Conservation (phyloP, 768 basidiomycete species). For the Kwoniella heveanensis region DNA sequence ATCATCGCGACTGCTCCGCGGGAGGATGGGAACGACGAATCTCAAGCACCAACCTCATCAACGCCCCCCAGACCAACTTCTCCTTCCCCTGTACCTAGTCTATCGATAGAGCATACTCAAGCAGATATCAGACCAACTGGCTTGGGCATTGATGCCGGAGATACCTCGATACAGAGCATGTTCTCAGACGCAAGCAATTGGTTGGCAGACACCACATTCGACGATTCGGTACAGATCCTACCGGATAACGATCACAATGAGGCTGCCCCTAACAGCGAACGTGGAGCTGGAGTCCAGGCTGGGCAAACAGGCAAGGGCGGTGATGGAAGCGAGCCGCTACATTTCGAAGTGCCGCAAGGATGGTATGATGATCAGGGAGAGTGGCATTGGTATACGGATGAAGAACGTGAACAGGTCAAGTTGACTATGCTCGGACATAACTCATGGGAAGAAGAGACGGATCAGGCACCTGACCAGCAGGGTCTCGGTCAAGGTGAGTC, state of each 20-base stretch:
- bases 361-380: conserved; percentile 53
- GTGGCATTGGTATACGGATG: conserved; percentile 54
- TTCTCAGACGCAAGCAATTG: conserved; percentile 40
- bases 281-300: background rate
- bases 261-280: background rate
- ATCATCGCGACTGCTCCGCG: conserved; percentile 16
- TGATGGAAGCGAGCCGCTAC: conserved; percentile 34
- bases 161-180: conserved; percentile 29
- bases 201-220: conserved; percentile 40
- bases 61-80: conserved; percentile 13
- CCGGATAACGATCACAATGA: conserved; percentile 2
- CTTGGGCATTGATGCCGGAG: conserved; percentile 24
- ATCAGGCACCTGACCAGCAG: background rate
- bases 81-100: conserved; percentile 24
- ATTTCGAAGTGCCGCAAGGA: conserved; percentile 51
- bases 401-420: conserved; percentile 47
- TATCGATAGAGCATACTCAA: conserved; percentile 28
- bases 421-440: conserved; percentile 28
- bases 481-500: conserved; percentile 10
- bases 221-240: conserved; percentile 19
- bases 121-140: conserved; percentile 11
- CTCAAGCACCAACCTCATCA: background rate
- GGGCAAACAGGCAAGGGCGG: conserved; percentile 11
- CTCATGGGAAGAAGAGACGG: background rate
- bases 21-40: background rate